Percentiles rank a stretch among this genome's conserved stretches.
These are phyloP conservation scores for Leucosporidium scottii DNA, from an alignment of 768 basidiomycete species.

Conservation along the genomic window DNA sequence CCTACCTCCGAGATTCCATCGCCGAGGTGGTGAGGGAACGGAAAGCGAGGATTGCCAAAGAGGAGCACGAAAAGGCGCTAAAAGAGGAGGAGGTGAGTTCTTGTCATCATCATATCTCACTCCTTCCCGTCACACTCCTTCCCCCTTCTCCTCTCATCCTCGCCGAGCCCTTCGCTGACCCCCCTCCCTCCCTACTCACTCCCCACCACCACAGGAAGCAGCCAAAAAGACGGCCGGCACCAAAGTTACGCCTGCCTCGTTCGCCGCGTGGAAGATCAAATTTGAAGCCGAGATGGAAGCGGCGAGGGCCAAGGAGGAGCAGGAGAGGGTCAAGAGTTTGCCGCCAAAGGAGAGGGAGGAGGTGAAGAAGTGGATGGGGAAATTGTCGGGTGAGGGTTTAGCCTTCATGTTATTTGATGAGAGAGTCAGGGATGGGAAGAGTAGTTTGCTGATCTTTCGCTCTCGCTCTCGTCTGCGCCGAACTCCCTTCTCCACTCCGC, in stretches of 20 bases:
- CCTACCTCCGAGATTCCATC: constrained; percentile 72
- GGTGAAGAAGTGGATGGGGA: constrained; percentile 55
- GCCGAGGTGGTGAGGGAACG: constrained; percentile 57
- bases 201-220: constrained; percentile 49
- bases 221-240: constrained; percentile 82
- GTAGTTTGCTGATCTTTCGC: constrained; percentile 4
- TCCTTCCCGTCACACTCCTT: background rate
- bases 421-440: too few relatives aligned
- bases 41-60: constrained; percentile 52
- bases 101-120: too few relatives aligned
- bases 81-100: constrained; percentile 62
- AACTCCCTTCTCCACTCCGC: too few relatives aligned
- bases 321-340: constrained; percentile 63
- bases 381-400: constrained; percentile 58
- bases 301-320: constrained; percentile 63
- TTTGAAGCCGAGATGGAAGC: constrained; percentile 64
- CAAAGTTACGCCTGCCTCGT: constrained; percentile 75
- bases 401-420: too few relatives aligned
- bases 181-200: constrained; percentile 4
- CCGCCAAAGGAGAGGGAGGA: constrained; percentile 81
- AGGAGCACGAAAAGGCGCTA: constrained; percentile 67
- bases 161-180: background rate
- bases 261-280: constrained; percentile 68
- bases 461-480: background rate
- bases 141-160: background rate